Conservation (phyloP, 2,329 filamentous ascomycete species). For the Lachnellula arida region DNA sequence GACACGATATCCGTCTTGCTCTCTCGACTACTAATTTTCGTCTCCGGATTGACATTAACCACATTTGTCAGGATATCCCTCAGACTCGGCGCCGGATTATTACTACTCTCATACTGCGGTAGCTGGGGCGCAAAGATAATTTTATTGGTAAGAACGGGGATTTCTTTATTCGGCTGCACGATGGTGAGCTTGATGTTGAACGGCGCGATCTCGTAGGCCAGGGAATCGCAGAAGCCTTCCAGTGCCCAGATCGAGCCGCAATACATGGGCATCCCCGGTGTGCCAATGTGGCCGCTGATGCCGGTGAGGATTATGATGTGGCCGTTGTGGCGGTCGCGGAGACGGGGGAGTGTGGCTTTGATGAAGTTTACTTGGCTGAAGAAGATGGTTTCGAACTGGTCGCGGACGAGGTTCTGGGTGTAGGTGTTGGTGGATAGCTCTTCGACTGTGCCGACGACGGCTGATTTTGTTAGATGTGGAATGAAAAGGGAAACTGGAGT, state of each 20-base stretch:
- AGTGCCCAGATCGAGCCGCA: conserved; percentile 91
- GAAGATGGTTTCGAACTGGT: conserved; percentile 93
- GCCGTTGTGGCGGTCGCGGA: conserved; percentile 75
- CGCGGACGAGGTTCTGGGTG: conserved; percentile 73
- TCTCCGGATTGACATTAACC: conserved; percentile 69
- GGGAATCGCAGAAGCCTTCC: conserved; percentile 90
- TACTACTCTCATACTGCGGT: conserved; percentile 60
- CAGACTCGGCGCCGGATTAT: conserved; percentile 73
- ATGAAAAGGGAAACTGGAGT: conserved; percentile 2
- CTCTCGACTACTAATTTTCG: conserved; percentile 35
- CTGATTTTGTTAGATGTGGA: conserved; percentile 37
- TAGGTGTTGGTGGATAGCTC: conserved; percentile 71
- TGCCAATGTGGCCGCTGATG: conserved; percentile 88
- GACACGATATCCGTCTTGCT: conserved; percentile 43
- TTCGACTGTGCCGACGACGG: conserved; percentile 85
- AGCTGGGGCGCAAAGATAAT: conserved; percentile 80
- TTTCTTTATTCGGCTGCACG: conserved; percentile 92
- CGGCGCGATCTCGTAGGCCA: conserved; percentile 93
- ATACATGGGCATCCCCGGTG: conserved; percentile 85
- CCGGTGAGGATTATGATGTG: conserved; percentile 89
- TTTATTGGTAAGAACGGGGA: conserved; percentile 79
- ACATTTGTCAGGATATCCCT: conserved; percentile 79
- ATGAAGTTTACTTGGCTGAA: conserved; percentile 96
- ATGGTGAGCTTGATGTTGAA: conserved; percentile 97
- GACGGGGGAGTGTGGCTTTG: conserved; percentile 75